Conservation (phyloP, 305 asterid genomes). For the Solanum hybrid region DNA sequence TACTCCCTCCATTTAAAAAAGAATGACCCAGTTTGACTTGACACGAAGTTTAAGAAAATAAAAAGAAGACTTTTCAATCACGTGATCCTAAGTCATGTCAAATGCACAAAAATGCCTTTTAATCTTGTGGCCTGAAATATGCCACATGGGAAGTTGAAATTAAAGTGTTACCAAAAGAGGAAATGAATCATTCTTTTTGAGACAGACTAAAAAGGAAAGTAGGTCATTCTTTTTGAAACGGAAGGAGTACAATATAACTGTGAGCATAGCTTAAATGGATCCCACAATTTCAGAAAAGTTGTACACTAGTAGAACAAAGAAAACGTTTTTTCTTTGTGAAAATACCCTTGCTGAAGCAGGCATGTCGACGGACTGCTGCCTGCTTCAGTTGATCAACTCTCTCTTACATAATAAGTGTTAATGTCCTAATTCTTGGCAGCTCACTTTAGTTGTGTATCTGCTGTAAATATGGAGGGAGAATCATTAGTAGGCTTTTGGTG, state of each 20-base stretch:
- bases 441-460: conserved; percentile 50
- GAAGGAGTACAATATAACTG: background rate
- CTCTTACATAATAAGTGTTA: background rate
- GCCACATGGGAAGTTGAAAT: background rate
- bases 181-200: background rate
- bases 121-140: background rate
- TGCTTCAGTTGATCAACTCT: background rate
- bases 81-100: background rate
- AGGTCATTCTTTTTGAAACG: background rate
- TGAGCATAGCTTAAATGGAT: background rate
- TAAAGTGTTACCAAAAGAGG: background rate
- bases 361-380: background rate
- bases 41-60: background rate
- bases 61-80: background rate
- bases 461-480: conserved; percentile 74
- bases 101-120: background rate
- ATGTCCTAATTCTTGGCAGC: conserved; percentile 76
- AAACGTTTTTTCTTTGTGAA: background rate
- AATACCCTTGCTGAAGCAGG: background rate
- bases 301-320: background rate
- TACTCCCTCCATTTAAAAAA: background rate
- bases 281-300: background rate
- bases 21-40: background rate
- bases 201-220: background rate
- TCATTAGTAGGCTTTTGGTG: conserved; percentile 52